phyloP scores from a whole-genome alignment of 148 eudicot genomes.

The Fagopyrum esculentum region DNA sequence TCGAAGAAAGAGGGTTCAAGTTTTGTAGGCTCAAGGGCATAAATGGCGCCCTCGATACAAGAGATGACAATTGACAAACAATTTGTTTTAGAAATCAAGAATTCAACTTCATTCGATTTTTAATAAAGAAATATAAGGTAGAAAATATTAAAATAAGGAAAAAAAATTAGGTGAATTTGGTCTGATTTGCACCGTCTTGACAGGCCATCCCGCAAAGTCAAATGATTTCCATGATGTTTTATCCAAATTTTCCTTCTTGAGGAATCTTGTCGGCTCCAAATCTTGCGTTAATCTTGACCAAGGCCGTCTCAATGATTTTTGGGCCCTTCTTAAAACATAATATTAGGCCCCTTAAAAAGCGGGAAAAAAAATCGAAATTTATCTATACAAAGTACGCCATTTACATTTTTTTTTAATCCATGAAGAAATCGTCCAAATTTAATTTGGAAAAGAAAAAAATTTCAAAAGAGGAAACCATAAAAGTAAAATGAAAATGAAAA shows the following conservation, averaged over 20 bases:
- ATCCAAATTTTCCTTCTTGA: background rate
- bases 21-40: conserved; percentile 8
- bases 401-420: too few relatives aligned
- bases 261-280: conserved; percentile 5
- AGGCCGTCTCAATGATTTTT: too few relatives aligned
- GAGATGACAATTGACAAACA: background rate
- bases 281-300: background rate
- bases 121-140: background rate
- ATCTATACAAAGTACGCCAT: too few relatives aligned
- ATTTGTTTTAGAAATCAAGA: background rate
- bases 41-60: background rate
- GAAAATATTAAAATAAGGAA: background rate
- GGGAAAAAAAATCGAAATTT: too few relatives aligned
- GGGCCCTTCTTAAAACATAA: too few relatives aligned
- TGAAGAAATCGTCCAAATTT: too few relatives aligned
- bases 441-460: too few relatives aligned
- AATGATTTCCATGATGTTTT: background rate
- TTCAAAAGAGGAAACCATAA: too few relatives aligned
- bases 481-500: too few relatives aligned
- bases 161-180: background rate
- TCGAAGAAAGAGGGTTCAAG: background rate
- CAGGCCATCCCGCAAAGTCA: background rate
- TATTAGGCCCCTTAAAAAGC: too few relatives aligned
- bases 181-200: background rate
- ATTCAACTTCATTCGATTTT: background rate